Conservation (phyloP, 2,329 filamentous ascomycete species). For the Magnaporthiopsis rhizophila region DNA sequence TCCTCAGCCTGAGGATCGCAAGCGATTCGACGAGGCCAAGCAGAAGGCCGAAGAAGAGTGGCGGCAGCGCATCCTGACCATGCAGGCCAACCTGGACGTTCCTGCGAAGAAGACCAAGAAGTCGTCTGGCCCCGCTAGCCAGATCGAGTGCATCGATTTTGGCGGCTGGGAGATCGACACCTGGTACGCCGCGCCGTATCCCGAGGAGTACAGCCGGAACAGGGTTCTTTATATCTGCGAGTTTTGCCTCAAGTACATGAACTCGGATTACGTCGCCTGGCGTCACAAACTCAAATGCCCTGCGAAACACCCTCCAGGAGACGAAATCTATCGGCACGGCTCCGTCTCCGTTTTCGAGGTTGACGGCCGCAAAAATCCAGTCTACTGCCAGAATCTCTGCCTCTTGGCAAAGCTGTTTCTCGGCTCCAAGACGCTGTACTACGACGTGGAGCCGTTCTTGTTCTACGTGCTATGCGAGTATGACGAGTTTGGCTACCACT, state of each 20-base stretch:
- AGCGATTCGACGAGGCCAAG: constrained; percentile 82
- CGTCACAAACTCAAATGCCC: constrained; percentile 95
- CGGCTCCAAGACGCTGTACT: constrained; percentile 97
- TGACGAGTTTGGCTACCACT: constrained; percentile 85
- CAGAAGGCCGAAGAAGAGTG: constrained; percentile 89
- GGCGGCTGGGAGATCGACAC: constrained; percentile 97
- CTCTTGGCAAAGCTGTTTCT: constrained; percentile 92
- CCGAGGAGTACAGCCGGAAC: constrained; percentile 96
- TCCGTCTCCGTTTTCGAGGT: constrained; percentile 96
- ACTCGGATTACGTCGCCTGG: constrained; percentile 97
- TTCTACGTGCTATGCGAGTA: constrained; percentile 97
- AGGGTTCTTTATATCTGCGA: constrained; percentile 98
- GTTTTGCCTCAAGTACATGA: constrained; percentile 99
- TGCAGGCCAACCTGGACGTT: constrained; percentile 56
- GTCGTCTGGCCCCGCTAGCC: constrained; percentile 76
- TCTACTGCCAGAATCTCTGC: constrained; percentile 98
- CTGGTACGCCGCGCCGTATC: constrained; percentile 97
- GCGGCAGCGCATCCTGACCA: constrained; percentile 55
- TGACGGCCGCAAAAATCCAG: constrained; percentile 90
- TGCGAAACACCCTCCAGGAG: constrained; percentile 91
- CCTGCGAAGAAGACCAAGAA: constrained; percentile 63
- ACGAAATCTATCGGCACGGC: constrained; percentile 91
- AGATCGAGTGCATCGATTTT: constrained; percentile 98
- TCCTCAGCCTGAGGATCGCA: constrained; percentile 70
- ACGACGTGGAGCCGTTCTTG: constrained; percentile 92